These are phyloP conservation scores for Capsella bursapastoris DNA, from an alignment of 345 rosid species.

Conservation along the genomic window DNA sequence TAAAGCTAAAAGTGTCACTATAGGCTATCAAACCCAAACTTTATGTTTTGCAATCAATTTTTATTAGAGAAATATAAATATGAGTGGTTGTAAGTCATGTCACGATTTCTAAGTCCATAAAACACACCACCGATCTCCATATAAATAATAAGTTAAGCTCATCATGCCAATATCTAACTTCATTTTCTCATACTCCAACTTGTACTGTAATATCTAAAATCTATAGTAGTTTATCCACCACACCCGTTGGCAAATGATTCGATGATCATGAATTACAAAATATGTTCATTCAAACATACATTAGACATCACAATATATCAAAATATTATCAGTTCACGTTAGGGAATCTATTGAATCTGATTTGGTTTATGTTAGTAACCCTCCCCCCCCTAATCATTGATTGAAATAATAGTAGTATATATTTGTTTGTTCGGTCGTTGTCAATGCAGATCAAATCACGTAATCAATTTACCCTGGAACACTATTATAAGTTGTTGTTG, in stretches of 20 bases:
- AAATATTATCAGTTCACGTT: neutral
- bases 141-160: constrained; percentile 8
- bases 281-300: neutral
- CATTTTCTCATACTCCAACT: constrained; percentile 3
- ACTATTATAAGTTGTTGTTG: neutral
- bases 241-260: neutral
- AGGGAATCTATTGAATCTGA: neutral
- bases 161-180: constrained; percentile 6
- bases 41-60: constrained; percentile 29
- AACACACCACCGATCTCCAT: constrained; percentile 24
- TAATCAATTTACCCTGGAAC: neutral
- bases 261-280: neutral
- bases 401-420: too few species aligned
- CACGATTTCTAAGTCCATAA: constrained; percentile 27
- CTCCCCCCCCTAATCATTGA: neutral
- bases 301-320: neutral
- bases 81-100: constrained; percentile 35
- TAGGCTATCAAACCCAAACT: constrained; percentile 18
- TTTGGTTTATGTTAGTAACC: neutral
- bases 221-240: neutral
- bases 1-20: constrained; percentile 26
- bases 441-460: constrained; percentile 10
- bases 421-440: neutral
- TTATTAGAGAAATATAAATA: neutral
- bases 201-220: neutral